These are phyloP conservation scores for Cryoendolithus antarcticus DNA, from an alignment of 2,329 filamentous ascomycete genomes.

Conservation along the genomic window DNA sequence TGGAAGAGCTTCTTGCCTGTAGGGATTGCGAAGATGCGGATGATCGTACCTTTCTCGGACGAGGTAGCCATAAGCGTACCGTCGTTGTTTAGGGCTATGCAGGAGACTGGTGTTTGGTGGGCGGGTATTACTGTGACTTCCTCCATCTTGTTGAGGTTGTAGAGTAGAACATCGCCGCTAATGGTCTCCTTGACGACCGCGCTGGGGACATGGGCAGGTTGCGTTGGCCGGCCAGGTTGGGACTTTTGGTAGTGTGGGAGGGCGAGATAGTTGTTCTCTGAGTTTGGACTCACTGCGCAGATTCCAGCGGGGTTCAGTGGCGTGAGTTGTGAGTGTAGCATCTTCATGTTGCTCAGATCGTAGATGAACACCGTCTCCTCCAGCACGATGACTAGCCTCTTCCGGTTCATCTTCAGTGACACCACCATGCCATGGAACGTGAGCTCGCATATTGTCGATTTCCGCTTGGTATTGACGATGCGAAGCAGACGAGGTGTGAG, in stretches of 20 bases:
- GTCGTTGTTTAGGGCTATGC: slow-evolving; percentile 82
- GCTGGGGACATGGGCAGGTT: slow-evolving; percentile 75
- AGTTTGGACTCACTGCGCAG: slow-evolving; percentile 84
- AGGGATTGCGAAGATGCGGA: slow-evolving; percentile 87
- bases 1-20: slow-evolving; percentile 88
- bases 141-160: slow-evolving; percentile 78
- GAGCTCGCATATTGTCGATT: slow-evolving; percentile 91
- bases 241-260: slow-evolving; percentile 68
- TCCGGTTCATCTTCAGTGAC: slow-evolving; percentile 85
- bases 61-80: slow-evolving; percentile 86
- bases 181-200: slow-evolving; percentile 59
- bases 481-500: slow-evolving; percentile 83
- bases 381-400: slow-evolving; percentile 81
- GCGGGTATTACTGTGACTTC: slow-evolving; percentile 93
- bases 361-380: slow-evolving; percentile 97
- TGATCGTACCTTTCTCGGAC: slow-evolving; percentile 94
- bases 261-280: slow-evolving; percentile 89
- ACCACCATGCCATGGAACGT: slow-evolving; percentile 96
- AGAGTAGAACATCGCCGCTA: slow-evolving; percentile 83
- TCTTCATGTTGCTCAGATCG: slow-evolving; percentile 96
- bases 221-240: slow-evolving; percentile 23
- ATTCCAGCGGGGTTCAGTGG: slow-evolving; percentile 82
- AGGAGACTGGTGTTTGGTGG: slow-evolving; percentile 81
- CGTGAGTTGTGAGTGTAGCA: slow-evolving; percentile 83
- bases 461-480: slow-evolving; percentile 90